These are phyloP conservation scores for Paraphoma chrysanthemicola DNA, from an alignment of 2,329 filamentous ascomycete genomes.

Conservation along the genomic window DNA sequence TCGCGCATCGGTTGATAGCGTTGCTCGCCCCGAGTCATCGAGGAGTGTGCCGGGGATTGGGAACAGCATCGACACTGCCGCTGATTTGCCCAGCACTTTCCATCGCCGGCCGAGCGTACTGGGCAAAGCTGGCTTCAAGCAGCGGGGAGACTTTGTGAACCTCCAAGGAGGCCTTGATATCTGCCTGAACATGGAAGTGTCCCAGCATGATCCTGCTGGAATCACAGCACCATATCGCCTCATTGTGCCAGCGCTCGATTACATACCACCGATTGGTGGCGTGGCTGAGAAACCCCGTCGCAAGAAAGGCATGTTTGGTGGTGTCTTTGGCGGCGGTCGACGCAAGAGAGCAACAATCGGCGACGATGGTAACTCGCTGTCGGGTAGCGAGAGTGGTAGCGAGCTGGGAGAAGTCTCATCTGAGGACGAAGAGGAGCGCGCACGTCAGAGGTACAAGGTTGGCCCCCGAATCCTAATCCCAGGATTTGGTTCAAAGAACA, in stretches of 20 bases:
- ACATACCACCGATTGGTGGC: conserved; percentile 30
- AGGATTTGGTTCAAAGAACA: conserved; percentile 31
- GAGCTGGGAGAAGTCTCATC: conserved; percentile 34
- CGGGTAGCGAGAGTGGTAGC: conserved; percentile 33
- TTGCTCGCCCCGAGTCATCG: conserved; percentile 30
- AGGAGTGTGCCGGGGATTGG: conserved; percentile 30
- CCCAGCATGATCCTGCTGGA: conserved; percentile 81
- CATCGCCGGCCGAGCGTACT: conserved; percentile 54
- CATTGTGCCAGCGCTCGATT: conserved; percentile 77
- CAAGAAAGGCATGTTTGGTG: conserved; percentile 39
- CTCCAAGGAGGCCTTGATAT: conserved; percentile 86
- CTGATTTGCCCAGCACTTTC: conserved; percentile 49
- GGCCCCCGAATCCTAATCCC: conserved; percentile 43
- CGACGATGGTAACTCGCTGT: conserved; percentile 42
- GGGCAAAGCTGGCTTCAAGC: conserved; percentile 48
- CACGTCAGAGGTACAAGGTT: conserved; percentile 42
- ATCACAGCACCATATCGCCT: conserved; percentile 88
- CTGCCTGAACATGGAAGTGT: conserved; percentile 87
- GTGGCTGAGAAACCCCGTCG: conserved; percentile 26
- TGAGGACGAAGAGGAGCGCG: conserved; percentile 40
- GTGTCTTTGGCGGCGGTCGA: conserved; percentile 29
- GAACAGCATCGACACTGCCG: conserved; percentile 17
- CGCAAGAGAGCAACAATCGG: conserved; percentile 33
- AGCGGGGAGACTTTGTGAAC: conserved; percentile 62
- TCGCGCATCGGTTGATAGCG: conserved; percentile 38